These are phyloP conservation scores for Eucalyptus tenuipes DNA, from an alignment of 345 rosid species.

Conservation along the genomic window DNA sequence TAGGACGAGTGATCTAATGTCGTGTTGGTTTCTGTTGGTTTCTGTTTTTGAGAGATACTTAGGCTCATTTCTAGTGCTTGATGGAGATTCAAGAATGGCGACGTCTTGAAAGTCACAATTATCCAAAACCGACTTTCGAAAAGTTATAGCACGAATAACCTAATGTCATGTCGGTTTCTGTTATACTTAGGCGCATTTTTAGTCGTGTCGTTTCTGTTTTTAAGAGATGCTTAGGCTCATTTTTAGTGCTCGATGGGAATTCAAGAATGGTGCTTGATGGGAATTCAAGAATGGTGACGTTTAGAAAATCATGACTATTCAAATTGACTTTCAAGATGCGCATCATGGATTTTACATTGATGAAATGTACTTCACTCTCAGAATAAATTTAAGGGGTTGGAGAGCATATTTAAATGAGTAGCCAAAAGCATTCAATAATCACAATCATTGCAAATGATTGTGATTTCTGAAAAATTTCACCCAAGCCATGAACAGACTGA, in stretches of 20 bases:
- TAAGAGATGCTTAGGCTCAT: neutral
- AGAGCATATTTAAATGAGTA: neutral
- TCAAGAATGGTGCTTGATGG: neutral
- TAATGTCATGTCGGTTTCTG: neutral
- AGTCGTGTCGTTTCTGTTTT: too few species aligned
- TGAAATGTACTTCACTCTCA: neutral
- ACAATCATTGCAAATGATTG: neutral
- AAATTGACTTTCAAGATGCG: neutral
- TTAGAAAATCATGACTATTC: neutral
- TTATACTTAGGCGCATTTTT: too few species aligned
- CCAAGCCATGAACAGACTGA: accelerated
- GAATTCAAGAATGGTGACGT: neutral
- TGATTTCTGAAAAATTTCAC: neutral
- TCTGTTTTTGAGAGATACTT: neutral
- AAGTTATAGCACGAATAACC: neutral
- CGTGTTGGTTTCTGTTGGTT: neutral
- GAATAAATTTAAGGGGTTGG: neutral
- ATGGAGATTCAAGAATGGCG: neutral
- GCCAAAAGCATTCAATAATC: neutral
- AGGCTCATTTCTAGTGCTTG: neutral
- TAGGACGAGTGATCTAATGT: neutral
- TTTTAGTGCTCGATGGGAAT: neutral
- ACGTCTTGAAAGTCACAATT: neutral
- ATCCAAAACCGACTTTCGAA: neutral
- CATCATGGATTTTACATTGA: neutral